A percentile compares a stretch with the other conserved stretches of the same genome.
Evolutionary conservation across 495 filamentous ascomycete genomes (phyloP).

Genomic region (Coniosporium apollinis): DNA sequence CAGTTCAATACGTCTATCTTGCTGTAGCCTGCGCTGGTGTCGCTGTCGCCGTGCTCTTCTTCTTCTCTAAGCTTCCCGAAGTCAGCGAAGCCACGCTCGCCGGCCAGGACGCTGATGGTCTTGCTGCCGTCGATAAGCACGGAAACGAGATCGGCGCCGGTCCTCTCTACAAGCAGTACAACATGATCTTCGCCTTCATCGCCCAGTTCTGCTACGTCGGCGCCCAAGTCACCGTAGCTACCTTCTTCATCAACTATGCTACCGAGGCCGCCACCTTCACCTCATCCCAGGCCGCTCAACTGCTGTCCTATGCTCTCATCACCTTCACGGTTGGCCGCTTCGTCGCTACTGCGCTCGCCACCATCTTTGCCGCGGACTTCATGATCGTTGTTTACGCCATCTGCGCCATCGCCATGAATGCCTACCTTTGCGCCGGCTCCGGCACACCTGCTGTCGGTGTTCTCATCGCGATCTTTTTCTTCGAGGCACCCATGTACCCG

Average conservation of each 20-base stretch:
- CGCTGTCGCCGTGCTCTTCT: slow-evolving; percentile 12
- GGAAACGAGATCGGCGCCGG: slow-evolving; percentile 10
- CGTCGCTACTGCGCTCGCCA: slow-evolving; percentile 10
- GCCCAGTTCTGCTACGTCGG: slow-evolving; percentile 63
- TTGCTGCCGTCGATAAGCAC: slow-evolving; percentile 5
- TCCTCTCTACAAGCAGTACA: slow-evolving; percentile 16
- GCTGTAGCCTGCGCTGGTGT: slow-evolving; percentile 12
- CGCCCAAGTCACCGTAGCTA: slow-evolving; percentile 46
- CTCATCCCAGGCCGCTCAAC: slow-evolving; percentile 29
- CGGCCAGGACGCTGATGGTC: slow-evolving; percentile 3
- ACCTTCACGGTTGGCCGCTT: slow-evolving; percentile 41
- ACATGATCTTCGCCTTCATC: slow-evolving; percentile 42
- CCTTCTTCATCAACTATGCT: slow-evolving; percentile 48
- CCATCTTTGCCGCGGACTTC: slow-evolving; percentile 8
- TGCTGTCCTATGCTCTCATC: slow-evolving; percentile 37
- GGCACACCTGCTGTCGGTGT: slow-evolving; percentile 34
- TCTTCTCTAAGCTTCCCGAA: slow-evolving; percentile 15
- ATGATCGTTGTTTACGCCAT: slow-evolving; percentile 10
- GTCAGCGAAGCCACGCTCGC: slow-evolving; percentile 7
- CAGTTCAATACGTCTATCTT: slow-evolving; percentile 16
- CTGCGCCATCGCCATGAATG: slow-evolving; percentile 25
- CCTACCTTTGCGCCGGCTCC: slow-evolving; percentile 12
- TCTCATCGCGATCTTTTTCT: slow-evolving; percentile 41
- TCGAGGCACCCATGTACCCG: slow-evolving; percentile 45
- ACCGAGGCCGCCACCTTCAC: slow-evolving; percentile 26